phyloP scores from a whole-genome alignment of 73 alveolate species.

The Tetrahymena elliotti region DNA sequence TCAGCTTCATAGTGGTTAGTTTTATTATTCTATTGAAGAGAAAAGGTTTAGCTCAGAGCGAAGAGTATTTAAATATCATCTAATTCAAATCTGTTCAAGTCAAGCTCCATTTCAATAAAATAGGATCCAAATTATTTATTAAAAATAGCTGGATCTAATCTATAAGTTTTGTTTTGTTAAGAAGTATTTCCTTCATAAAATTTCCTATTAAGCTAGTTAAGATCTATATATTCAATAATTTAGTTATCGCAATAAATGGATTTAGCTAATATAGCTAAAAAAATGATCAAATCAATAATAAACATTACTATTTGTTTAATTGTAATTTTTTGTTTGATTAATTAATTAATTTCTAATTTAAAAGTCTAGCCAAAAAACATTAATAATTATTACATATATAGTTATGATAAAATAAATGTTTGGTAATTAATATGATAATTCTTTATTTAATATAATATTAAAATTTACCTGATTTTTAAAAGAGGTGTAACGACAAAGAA shows the following conservation, averaged over 20 bases:
- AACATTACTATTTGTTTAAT: neutral
- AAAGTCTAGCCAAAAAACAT: neutral
- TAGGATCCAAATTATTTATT: neutral
- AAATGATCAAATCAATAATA: neutral
- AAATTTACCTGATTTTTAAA: neutral
- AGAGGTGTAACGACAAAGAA: neutral
- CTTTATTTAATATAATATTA: neutral
- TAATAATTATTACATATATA: no score
- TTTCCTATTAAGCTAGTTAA: neutral
- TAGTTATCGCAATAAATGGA: neutral
- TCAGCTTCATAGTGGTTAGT: neutral
- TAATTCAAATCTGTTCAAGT: neutral
- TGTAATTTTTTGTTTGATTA: no score
- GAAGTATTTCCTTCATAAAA: neutral
- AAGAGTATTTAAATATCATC: neutral
- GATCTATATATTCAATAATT: neutral
- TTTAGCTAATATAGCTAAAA: neutral
- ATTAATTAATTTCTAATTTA: no score
- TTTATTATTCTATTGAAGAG: neutral
- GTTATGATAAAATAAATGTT: no score
- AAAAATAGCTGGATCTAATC: neutral
- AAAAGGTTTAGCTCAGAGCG: neutral
- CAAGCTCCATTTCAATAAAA: neutral
- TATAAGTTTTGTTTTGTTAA: neutral
- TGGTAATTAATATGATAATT: neutral